Evolutionary conservation across 2,329 filamentous ascomycete genomes (phyloP).

Genomic region (Calonectria naviculata): DNA sequence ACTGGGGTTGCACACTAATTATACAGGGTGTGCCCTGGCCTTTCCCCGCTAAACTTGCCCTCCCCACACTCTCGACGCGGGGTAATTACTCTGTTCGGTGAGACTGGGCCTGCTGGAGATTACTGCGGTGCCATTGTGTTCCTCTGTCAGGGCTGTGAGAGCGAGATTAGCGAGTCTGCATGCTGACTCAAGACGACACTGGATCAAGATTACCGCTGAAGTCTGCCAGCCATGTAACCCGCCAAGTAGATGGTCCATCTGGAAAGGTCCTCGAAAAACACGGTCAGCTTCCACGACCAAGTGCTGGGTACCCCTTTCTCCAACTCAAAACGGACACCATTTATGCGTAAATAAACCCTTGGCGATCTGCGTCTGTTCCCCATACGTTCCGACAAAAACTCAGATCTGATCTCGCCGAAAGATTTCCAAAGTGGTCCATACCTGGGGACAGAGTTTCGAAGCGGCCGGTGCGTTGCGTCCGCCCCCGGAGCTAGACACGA

Average conservation of each 20-base stretch:
- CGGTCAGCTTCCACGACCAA: neutral
- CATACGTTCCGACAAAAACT: neutral
- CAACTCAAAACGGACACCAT: neutral
- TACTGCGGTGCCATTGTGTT: neutral
- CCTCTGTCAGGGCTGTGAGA: neutral
- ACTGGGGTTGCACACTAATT: neutral
- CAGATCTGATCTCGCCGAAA: neutral
- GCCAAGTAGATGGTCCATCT: neutral
- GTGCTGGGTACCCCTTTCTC: neutral
- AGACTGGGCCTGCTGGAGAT: neutral
- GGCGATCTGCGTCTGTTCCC: neutral
- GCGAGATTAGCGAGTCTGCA: neutral
- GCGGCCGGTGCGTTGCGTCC: neutral
- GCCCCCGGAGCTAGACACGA: neutral
- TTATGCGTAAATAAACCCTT: neutral
- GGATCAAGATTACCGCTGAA: neutral
- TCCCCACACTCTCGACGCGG: neutral
- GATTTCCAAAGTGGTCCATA: neutral
- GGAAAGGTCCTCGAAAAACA: neutral
- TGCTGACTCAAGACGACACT: neutral
- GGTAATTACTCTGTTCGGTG: neutral
- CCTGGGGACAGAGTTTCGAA: neutral
- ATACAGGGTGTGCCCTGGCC: neutral
- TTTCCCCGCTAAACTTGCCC: neutral
- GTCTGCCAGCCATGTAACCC: neutral